Evolutionary conservation across 441 rosid species (phyloP), one percentile per base, ranked within the genome.

Genomic region (Dalechampia spathulata): DNA sequence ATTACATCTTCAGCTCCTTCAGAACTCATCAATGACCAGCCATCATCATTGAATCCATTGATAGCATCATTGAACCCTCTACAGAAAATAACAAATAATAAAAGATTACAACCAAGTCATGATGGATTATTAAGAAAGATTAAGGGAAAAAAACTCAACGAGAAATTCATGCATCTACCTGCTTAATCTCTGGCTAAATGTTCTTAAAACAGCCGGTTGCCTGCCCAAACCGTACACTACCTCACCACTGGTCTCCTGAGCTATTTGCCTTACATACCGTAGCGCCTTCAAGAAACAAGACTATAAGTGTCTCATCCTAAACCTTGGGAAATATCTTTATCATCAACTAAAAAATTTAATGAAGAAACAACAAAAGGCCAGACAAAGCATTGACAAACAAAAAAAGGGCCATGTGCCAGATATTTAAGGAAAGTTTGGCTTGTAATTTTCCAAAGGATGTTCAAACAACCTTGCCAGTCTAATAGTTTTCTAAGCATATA

Each of bases 211-310:
- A 32, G 96, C 93, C 0, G 99, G 99, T 49, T 94, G 96, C 66
- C 98, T 76, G 58, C 98, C 99, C 78, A 86, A 65, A 27, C 95
- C 86, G 72, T 87, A 90, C 16, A 78, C 91, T 49, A 87, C 81
- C 66, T 94, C 99, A 8, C 98, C 99, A 52, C 92, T 94, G 6
- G 90, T 79, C 78, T 94, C 99, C 56, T 83, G 98, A n/a, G 98
- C 98, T 67, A 94, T 71, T 65, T 94, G 98, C 61, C 95, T 79
- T 23, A 87, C 59, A 57, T 78, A 82, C 13, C 97, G 81, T 64
- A 94, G 65, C 14, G 96, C 96, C 99, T 94, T 61, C 38, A 67
- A 38, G 46, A 65, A 61, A 60, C 56, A 55, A 71, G 60, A 32
- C 44, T 61, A 22, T 66, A 30, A 71, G 58, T 26, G 39, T 36